Evolutionary conservation across 192 early-diverging fungal species (phyloP), one percentile per base, ranked within the genome.

Genomic region (Haplosporangium gracile): DNA sequence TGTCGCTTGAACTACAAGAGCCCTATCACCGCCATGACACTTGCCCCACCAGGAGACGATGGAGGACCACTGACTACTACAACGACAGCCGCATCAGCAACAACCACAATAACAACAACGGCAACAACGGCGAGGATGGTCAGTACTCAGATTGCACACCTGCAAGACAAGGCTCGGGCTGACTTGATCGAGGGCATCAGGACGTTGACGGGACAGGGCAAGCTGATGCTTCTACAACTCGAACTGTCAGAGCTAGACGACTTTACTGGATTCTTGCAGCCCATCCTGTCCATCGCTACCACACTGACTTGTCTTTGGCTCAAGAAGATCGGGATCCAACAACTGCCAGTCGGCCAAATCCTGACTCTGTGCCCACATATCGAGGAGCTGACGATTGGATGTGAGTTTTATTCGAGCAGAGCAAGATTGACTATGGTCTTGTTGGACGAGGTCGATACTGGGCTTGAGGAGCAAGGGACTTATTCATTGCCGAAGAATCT

Each of bases 231-330:
- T 16, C 40, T 79, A 32, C 40, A 73, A 15, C 36, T 79, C 6
- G 47, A 79, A 18, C 36, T 79, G 20, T 39, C 38, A 24, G 34
- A 38, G 5, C 40, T 79, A 13, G 70, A 72, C 26, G 78, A 79
- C 70, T 69, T 79, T 69, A 15, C 71, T 29, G 53, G 70, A 60
- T 79, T 79, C 47, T n/a, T 79, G 55, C 45, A 16, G 32, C 78
- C 78, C 2, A 72, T 79, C n/a, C 38, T 79, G 49, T 29, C 39
- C 11, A 51, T 34, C 36, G 38, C 76, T 6, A 45, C 68, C 10
- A 39, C 40, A 47, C 68, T 78, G 47, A 78, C 68, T 9, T 49
- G n/a, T 22, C 68, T 78, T 0, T 55, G 68, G 29, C 68, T 78
- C 8, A 78, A 51, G 43, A 70, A 70, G 20, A 13, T 49, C 26